phyloP scores from a whole-genome alignment of 306 rosid genomes.

The Acacia acuminata region DNA sequence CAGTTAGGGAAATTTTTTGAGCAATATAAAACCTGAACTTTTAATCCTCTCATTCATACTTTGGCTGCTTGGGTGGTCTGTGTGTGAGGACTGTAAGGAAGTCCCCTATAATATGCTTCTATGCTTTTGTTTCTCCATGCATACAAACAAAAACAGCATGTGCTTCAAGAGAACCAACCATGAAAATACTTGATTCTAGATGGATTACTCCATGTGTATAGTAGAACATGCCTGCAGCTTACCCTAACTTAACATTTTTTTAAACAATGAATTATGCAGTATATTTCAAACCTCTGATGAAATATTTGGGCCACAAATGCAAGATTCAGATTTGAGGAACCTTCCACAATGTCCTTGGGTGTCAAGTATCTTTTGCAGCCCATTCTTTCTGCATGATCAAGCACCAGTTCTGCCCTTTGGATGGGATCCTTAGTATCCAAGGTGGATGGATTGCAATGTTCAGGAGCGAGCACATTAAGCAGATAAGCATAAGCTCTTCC shows the following conservation, averaged over 20 bases:
- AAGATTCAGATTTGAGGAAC: constrained; percentile 84
- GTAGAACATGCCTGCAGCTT: background rate
- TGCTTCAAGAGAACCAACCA: background rate
- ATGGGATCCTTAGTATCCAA: constrained; percentile 68
- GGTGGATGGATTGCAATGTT: constrained; percentile 72
- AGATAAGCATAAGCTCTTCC: constrained; percentile 96
- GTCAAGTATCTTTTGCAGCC: constrained; percentile 86
- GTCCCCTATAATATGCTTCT: background rate
- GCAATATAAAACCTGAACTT: background rate
- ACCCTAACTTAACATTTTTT: background rate
- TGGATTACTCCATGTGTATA: background rate
- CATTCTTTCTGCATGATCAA: constrained; percentile 98
- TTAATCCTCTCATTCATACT: background rate
- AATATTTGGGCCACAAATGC: constrained; percentile 96
- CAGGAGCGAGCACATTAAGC: constrained; percentile 96
- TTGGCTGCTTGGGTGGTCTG: background rate
- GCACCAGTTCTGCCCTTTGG: constrained; percentile 76
- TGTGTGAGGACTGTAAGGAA: background rate
- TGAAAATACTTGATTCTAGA: constrained; percentile 15
- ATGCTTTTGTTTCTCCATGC: background rate
- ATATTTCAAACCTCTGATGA: constrained; percentile 69
- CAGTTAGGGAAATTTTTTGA: background rate
- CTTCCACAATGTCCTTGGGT: constrained; percentile 80
- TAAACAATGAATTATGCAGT: constrained; percentile 11
- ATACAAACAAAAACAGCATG: background rate